These are phyloP conservation scores for Aspergillus uvarum DNA, from an alignment of 2,329 filamentous ascomycete genomes.

Conservation along the genomic window DNA sequence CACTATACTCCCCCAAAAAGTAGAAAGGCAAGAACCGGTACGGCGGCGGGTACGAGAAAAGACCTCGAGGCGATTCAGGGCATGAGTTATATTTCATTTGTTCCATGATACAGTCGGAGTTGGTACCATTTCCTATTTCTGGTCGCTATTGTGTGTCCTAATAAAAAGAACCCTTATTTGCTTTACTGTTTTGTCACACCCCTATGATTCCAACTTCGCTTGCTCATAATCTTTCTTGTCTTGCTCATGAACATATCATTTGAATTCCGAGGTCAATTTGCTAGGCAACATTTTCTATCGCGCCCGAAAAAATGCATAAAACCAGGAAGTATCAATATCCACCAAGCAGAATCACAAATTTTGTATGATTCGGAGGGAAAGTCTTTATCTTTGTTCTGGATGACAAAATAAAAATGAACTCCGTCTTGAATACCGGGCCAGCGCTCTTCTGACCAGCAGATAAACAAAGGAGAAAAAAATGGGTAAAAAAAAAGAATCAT, in stretches of 20 bases:
- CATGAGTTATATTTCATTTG: conserved; percentile 39
- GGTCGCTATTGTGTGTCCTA: conserved; percentile 32
- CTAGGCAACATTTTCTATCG: conserved; percentile 4
- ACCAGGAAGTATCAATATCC: neutral
- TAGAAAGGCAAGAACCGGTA: conserved; percentile 23
- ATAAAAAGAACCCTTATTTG: conserved; percentile 35
- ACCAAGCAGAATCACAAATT: neutral
- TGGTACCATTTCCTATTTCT: conserved; percentile 35
- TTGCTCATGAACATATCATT: conserved; percentile 4
- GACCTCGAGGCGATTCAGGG: conserved; percentile 31
- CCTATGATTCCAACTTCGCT: neutral
- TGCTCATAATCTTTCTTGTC: neutral
- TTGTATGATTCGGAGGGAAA: neutral
- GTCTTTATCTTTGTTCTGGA: conserved; percentile 1
- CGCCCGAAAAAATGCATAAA: conserved; percentile 1
- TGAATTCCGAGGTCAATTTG: conserved; percentile 1
- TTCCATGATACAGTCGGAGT: conserved; percentile 42
- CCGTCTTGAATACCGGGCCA: conserved; percentile 31
- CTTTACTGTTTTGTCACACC: conserved; percentile 13
- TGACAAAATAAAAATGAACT: conserved; percentile 7
- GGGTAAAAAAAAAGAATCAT: conserved; percentile 11
- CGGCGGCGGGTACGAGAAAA: conserved; percentile 29
- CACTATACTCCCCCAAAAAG: conserved; percentile 11
- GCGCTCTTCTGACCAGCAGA: conserved; percentile 36
- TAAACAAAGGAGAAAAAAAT: conserved; percentile 12